Base-by-base conservation (phyloP, 768 basidiomycete species). In the Tricholoma flavovirens region DNA sequence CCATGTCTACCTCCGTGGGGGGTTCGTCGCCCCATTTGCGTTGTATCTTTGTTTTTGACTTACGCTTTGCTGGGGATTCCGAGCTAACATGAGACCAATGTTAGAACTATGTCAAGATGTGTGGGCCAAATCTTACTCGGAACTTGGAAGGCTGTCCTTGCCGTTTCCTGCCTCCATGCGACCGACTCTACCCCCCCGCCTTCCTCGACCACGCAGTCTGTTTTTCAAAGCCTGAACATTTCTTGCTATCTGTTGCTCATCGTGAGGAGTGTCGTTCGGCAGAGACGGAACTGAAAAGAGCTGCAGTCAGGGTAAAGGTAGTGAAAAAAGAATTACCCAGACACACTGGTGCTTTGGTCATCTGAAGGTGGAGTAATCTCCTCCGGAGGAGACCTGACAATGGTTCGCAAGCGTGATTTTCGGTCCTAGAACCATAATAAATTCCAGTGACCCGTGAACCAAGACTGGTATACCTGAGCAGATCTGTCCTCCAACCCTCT, bases 1-100 rank as follows among this genome's bases (percentile, higher is more conserved):
- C 92, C 91, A 98, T 96, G 60, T 98, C 97, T 14, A 80, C 78
- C 60, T 92, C 90, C 9, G 84, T 86, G 3, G 88, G 86, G 1
- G 79, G 78, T 60, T 85, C 81, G 64, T 96, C 84, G 21, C 87
- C 93, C 97, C 97, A 99, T 73, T 93, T 98, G 29, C 97, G 86
- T 69, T 88, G 87, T 12, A 75, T 64, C 53, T 87, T 86, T 0
- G 77, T 66, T 54, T 87, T 86, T 0, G 77, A 66, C 62, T 87
- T 89, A 59, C 78, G 75, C 62, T 84, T 89, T 24, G 75, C 60
- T 22, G 82, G 75, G 15, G 80, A 78, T 64, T 85, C 88, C 51
- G 90, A 86, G 66, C 82, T 88, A 48, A 26, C 29, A 22, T 33
- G 38, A 17, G 48, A 51, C 26, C 54, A 53, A 42, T 58, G 22